Evolutionary conservation across 2,329 filamentous ascomycete species (phyloP), one percentile per base, ranked within the genome.

Genomic region (Fusarium sp.): DNA sequence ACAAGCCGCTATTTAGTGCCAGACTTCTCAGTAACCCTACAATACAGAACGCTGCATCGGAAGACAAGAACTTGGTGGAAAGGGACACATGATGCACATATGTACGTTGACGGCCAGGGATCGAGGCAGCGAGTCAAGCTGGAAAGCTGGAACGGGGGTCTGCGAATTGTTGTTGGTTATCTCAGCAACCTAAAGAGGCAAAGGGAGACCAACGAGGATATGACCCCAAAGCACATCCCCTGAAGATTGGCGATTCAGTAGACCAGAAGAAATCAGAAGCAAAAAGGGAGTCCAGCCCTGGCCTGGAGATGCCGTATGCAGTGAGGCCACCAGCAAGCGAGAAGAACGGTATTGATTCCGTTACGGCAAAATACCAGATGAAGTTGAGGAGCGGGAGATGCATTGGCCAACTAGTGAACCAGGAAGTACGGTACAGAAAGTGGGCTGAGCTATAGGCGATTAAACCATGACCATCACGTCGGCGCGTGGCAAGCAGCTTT

Each of bases 11-110:
- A 26, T 47, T 70, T 73, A 73, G 70, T 73, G 66, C 60, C 62
- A 64, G 69, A 61, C 63, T 67, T 58, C 64, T 67, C 69, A 57
- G 67, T 64, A 72, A 72, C 70, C 66, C 64, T 73, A 70, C 70
- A 57, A 50, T 28, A 26, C 47, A 38, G 23, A 30, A 36, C 36
- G 64, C 20, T 37, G 44, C 38, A 50, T 71, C 60, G 57, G 58
- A 67, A 65, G 65, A 58, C 49, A 65, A 54, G 53, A 67, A 63
- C 60, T 63, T 51, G 65, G 63, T 60, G 54, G 62, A 57, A 56
- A 70, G 69, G 67, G 44, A 59, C 63, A 71, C 69, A 67, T 73
- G 71, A 73, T 64, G 67, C 54, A 61, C 51, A 52, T 57, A 64
- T 66, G 63, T 42, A 50, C 44, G 20, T 70, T 68, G 64, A 57